Evolutionary conservation across 805 yeast species (phyloP).

Genomic region (Candida ovalis): DNA sequence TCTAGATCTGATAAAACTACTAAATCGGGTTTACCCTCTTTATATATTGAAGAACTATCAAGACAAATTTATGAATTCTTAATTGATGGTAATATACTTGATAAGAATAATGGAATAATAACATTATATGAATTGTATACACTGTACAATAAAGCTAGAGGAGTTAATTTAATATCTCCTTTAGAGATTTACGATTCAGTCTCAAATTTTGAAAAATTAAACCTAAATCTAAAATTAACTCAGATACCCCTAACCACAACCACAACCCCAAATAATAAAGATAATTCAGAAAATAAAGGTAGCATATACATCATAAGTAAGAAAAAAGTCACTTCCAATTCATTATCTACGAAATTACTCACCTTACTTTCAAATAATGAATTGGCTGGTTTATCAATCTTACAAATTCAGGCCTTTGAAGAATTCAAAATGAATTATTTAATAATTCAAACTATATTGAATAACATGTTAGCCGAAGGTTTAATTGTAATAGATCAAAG

Average conservation of each 20-base stretch:
- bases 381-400: constrained; percentile 24
- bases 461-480: constrained; percentile 22
- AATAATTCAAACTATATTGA: constrained; percentile 27
- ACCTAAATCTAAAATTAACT: constrained; percentile 21
- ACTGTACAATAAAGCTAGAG: constrained; percentile 59
- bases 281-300: constrained; percentile 22
- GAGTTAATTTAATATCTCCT: constrained; percentile 67
- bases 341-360: constrained; percentile 22
- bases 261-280: constrained; percentile 23
- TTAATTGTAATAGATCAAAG: constrained; percentile 26
- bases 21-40: constrained; percentile 15
- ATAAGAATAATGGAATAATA: constrained; percentile 53
- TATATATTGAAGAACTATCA: constrained; percentile 59
- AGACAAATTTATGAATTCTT: constrained; percentile 77
- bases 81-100: constrained; percentile 38
- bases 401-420: constrained; percentile 25
- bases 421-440: constrained; percentile 27
- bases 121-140: constrained; percentile 62
- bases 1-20: constrained; percentile 4
- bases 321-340: constrained; percentile 17
- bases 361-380: constrained; percentile 10
- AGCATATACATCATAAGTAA: constrained; percentile 25
- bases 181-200: constrained; percentile 63
- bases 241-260: constrained; percentile 49
- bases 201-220: constrained; percentile 48